phyloP scores from a whole-genome alignment of 2,329 filamentous ascomycete species.

The Epichloe glyceriae region DNA sequence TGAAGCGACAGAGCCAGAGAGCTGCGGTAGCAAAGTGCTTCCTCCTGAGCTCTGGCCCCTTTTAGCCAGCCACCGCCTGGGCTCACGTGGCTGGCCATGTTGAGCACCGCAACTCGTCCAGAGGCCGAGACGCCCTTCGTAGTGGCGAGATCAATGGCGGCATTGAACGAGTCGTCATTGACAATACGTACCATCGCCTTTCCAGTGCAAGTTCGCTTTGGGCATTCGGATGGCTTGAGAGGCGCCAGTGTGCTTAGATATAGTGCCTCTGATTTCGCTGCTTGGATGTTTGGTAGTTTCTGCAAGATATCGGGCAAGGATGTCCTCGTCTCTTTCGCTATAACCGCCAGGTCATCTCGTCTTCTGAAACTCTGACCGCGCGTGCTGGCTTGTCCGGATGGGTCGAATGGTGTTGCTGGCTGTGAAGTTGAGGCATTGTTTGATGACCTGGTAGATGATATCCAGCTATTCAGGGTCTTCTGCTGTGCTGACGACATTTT shows the following conservation, averaged over 20 bases:
- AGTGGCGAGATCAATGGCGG: constrained; percentile 30
- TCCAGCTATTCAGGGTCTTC: constrained; percentile 17
- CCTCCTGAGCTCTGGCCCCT: constrained; percentile 54
- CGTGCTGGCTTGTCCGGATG: not conserved
- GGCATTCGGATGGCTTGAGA: constrained; percentile 30
- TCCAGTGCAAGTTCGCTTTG: constrained; percentile 20
- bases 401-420: constrained; percentile 5
- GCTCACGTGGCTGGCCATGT: constrained; percentile 45
- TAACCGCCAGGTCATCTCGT: constrained; percentile 21
- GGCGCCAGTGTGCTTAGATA: constrained; percentile 22
- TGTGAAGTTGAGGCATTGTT: constrained; percentile 6
- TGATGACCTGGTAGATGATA: constrained; percentile 7
- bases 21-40: constrained; percentile 53
- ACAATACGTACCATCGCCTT: constrained; percentile 32
- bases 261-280: constrained; percentile 25
- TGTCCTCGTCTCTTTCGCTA: constrained; percentile 33
- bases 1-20: constrained; percentile 37
- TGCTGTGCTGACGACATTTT: constrained; percentile 9
- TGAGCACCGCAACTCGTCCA: constrained; percentile 44
- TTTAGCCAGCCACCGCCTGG: constrained; percentile 52
- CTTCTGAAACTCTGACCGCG: not conserved
- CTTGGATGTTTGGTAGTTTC: constrained; percentile 26
- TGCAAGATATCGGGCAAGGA: constrained; percentile 34
- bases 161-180: constrained; percentile 45
- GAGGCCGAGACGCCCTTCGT: constrained; percentile 12